phyloP scores from a whole-genome alignment of 257 asterid genomes.

The Lavandula angustifolia region DNA sequence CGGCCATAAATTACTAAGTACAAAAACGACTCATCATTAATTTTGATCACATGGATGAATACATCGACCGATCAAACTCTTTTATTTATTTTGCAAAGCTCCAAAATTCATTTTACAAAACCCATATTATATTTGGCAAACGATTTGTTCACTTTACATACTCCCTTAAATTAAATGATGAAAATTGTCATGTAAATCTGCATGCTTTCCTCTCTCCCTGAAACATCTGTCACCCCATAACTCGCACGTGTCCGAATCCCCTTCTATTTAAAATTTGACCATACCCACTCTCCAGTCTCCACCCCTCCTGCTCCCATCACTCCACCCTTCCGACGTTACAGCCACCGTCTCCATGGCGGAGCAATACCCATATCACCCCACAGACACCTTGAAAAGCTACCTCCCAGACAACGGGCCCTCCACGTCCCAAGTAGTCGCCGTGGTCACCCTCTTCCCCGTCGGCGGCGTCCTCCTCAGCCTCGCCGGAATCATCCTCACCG shows the following conservation, averaged over 20 bases:
- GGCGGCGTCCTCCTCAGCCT: slow-evolving; percentile 60
- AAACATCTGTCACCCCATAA: slow-evolving; percentile 48
- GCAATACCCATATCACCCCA: slow-evolving; percentile 25
- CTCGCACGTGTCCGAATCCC: slow-evolving; percentile 47
- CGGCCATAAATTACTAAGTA: too few species aligned
- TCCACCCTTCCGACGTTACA: neutral
- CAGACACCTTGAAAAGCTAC: slow-evolving; percentile 16
- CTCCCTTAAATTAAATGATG: neutral
- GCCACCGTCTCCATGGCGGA: slow-evolving; percentile 37
- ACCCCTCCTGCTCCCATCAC: neutral
- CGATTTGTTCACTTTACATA: too few species aligned
- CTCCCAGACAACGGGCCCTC: slow-evolving; percentile 44
- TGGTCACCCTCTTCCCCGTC: slow-evolving; percentile 61
- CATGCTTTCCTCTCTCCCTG: neutral
- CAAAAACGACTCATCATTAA: too few species aligned
- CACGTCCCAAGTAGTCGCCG: slow-evolving; percentile 52
- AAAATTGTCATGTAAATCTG: slow-evolving; percentile 32
- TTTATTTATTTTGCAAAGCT: too few species aligned
- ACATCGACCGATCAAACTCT: too few species aligned
- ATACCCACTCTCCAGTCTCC: neutral
- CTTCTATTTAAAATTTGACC: slow-evolving; percentile 27
- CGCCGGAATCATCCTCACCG: slow-evolving; percentile 56
- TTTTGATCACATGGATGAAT: too few species aligned
- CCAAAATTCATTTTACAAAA: too few species aligned
- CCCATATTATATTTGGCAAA: too few species aligned